Base-by-base conservation (phyloP, 2,329 filamentous ascomycete species). In the Aspergillus neotritici region DNA sequence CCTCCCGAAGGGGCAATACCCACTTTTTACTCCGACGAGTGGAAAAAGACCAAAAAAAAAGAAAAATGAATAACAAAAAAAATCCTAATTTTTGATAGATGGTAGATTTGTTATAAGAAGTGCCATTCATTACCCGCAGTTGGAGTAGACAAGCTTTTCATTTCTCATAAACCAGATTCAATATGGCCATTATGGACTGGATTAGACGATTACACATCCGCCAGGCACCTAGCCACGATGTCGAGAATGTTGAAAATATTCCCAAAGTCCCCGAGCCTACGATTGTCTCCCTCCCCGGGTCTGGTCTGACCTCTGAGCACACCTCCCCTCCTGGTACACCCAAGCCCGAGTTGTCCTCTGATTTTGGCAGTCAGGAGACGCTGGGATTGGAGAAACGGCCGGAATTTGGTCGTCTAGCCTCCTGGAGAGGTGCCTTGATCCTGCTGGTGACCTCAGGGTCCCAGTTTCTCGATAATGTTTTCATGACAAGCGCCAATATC, bases 391-490 rank as follows among this genome's bases (percentile, higher is more conserved):
- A 55, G 28, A 55, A 43, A 12, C 40, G 41, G 16, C 59, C 60
- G 15, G 61, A 66, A 31, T 56, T 66, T 21, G 65, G 65, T 13
- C 61, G 55, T 1, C 52, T 69, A 10, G 54, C 43, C 3, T 70
- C 66, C 9, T 67, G 67, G 63, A 58, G 64, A 33, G 68, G 68
- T 1, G 54, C 55, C 5, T 46, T 68, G 46, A 63, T 71, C 17
- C 50, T 71, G 28, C 43, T 68, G 14, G 62, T 65, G 14, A 71
- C 68, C 3, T 69, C 66, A 21, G 67, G 67, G 34, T 66, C 68
- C 5, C 68, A 71, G 37, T 60, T 70, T 31, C 61, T 71, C 35
- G 68, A 71, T 40, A 71, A 71, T 46, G 64, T 71, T 12, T 71
- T 70, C 48, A 71, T 71, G 65, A 68, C 65, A 2, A 63, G 64